Conservation (phyloP, 805 yeast genomes). For the Suhomyces sp. region DNA sequence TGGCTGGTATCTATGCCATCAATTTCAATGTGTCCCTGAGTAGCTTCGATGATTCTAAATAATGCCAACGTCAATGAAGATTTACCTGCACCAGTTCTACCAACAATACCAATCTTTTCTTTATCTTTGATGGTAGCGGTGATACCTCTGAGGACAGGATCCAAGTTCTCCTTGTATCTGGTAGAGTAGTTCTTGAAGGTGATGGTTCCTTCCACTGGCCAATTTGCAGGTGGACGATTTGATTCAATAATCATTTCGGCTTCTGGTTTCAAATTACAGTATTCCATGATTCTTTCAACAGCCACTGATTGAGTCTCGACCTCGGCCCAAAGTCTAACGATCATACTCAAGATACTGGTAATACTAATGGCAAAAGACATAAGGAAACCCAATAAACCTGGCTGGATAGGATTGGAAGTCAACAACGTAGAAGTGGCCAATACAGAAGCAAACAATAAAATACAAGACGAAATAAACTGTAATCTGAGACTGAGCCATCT, state of each 20-base stretch:
- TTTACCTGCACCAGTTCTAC: slow-evolving; percentile 76
- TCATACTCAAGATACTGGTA: slow-evolving; percentile 50
- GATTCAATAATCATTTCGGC: slow-evolving; percentile 40
- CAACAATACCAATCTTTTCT: slow-evolving; percentile 94
- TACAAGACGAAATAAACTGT: slow-evolving; percentile 57
- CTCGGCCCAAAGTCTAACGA: slow-evolving; percentile 60
- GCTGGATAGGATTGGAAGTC: slow-evolving; percentile 42
- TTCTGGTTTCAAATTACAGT: slow-evolving; percentile 46
- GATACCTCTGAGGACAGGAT: slow-evolving; percentile 70
- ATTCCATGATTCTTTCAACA: slow-evolving; percentile 66
- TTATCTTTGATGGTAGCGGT: slow-evolving; percentile 59
- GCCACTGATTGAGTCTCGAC: slow-evolving; percentile 63
- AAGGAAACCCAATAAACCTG: slow-evolving; percentile 63
- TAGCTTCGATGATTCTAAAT: slow-evolving; percentile 80
- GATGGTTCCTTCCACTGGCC: slow-evolving; percentile 76
- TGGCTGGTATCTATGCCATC: slow-evolving; percentile 65
- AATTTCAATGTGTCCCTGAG: slow-evolving; percentile 64
- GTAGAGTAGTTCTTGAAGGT: slow-evolving; percentile 74
- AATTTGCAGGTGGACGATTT: slow-evolving; percentile 41
- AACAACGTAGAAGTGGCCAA: slow-evolving; percentile 41
- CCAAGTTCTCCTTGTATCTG: slow-evolving; percentile 77
- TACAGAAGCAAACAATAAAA: slow-evolving; percentile 50
- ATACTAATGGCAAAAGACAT: slow-evolving; percentile 63
- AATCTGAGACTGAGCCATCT: slow-evolving; percentile 66
- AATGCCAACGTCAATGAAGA: slow-evolving; percentile 80